Percentiles rank a stretch among this genome's conserved stretches.
Conservation (phyloP, 2,329 filamentous ascomycete genomes). For the Lachnellula suecica region DNA sequence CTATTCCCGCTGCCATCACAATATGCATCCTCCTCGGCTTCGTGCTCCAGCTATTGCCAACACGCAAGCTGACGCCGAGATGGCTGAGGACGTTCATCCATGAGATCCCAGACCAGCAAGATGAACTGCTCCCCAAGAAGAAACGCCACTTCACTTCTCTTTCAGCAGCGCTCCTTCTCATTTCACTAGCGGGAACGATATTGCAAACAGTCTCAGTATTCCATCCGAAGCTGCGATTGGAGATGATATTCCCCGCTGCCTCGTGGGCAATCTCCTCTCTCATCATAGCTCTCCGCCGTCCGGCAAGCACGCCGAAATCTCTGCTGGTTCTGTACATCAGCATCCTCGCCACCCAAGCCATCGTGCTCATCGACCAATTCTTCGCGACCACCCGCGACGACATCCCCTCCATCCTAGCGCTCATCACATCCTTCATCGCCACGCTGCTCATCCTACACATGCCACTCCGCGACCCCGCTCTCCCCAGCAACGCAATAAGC, state of each 20-base stretch:
- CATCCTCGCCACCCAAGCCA: conserved; percentile 24
- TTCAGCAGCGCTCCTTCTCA: conserved; percentile 36
- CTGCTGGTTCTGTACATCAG: conserved; percentile 21
- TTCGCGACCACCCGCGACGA: conserved; percentile 11
- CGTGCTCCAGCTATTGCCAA: conserved; percentile 21
- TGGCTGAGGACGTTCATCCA: conserved; percentile 53
- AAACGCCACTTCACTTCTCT: conserved; percentile 28
- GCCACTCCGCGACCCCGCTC: conserved; percentile 63
- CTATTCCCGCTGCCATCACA: conserved; percentile 28
- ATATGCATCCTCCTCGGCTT: conserved; percentile 31
- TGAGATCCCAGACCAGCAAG: conserved; percentile 37
- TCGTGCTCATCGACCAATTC: conserved; percentile 33
- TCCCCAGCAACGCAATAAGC: conserved; percentile 58
- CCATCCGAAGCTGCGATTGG: conserved; percentile 35
- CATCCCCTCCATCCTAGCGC: conserved; percentile 27
- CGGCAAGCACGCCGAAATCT: conserved; percentile 24
- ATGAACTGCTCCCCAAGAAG: conserved; percentile 27
- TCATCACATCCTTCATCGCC: conserved; percentile 44
- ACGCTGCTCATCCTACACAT: conserved; percentile 60
- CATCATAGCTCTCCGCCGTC: conserved; percentile 21
- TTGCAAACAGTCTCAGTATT: conserved; percentile 34
- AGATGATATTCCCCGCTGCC: conserved; percentile 32
- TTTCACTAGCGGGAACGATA: conserved; percentile 37
- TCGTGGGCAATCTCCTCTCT: conserved; percentile 27
- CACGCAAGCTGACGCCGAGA: conserved; percentile 37